Evolutionary conservation across 164 flowering plant species (phyloP).

Genomic region (Nymphaea thermarum): DNA sequence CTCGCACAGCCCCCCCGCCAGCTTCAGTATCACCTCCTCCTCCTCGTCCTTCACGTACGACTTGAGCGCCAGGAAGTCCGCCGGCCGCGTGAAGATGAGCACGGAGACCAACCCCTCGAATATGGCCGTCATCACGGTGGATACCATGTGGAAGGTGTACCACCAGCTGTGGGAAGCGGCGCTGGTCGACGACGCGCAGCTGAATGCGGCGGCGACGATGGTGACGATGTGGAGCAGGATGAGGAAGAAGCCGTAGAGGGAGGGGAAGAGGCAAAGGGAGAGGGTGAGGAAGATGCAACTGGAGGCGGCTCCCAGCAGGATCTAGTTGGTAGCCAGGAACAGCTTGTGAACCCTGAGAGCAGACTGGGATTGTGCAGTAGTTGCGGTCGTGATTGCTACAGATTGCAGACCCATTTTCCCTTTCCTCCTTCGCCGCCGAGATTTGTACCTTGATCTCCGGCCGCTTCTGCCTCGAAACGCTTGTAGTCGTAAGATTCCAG

Average conservation of each 20-base stretch:
- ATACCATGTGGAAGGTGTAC: slow-evolving; percentile 42
- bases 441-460: too few relatives aligned
- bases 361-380: not conserved
- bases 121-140: slow-evolving; percentile 61
- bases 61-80: slow-evolving; percentile 39
- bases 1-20: slow-evolving; percentile 42
- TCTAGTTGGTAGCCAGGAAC: slow-evolving; percentile 67
- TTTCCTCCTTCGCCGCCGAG: too few relatives aligned
- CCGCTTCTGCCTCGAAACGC: too few relatives aligned
- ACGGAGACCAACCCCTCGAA: slow-evolving; percentile 71
- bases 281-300: slow-evolving; percentile 79
- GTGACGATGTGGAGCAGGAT: slow-evolving; percentile 75
- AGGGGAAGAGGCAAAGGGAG: slow-evolving; percentile 65
- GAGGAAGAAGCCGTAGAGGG: slow-evolving; percentile 47
- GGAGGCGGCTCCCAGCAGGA: slow-evolving; percentile 71
- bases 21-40: slow-evolving; percentile 39
- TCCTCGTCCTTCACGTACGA: slow-evolving; percentile 66
- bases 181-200: slow-evolving; percentile 34
- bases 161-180: slow-evolving; percentile 32
- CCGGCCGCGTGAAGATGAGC: slow-evolving; percentile 43
- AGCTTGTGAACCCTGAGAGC: slow-evolving; percentile 8
- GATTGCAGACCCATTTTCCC: not conserved
- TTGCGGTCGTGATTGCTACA: not conserved
- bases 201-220: slow-evolving; percentile 36
- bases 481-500: too few relatives aligned